Base-by-base conservation (phyloP, 179 eudicot genomes). In the Nepenthes alata region DNA sequence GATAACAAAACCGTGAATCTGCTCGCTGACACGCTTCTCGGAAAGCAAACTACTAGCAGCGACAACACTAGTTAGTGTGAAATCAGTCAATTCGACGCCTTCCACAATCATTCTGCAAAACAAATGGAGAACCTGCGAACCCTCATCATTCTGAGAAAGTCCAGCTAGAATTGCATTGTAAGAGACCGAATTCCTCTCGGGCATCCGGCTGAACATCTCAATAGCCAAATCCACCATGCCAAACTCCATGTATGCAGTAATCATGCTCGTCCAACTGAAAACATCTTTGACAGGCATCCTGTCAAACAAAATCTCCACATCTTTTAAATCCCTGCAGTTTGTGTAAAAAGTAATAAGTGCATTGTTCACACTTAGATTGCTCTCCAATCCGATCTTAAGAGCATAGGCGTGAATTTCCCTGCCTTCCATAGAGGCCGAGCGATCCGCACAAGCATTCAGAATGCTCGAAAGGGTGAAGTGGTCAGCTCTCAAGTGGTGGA, bases 121-220 rank as follows among this genome's bases (percentile, higher is more conserved):
- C 65, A 91, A 60, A 50, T 57, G 54, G 70, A 89, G 67, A 63
- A 85, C 87, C 62, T 66, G 73, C 0, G 60, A 78, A 66, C 87
- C 81, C 56, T 80, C 66, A 1, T 77, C 83, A 73, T 89, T 89
- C 63, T 55, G 77, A 80, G 89, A 86, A 68, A 70, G 83, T 68
- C 98, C 96, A 1, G 82, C 74, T 52, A 91, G 70, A 50, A 91
- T 68, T 11, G 95, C 80, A 76, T 86, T 91, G 73, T 70, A 91
- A 51, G 91, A 67, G 57, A 84, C 77, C 6, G 74, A 67, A 57
- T 83, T 89, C 74, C 71, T 89, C 70, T 74, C 83, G 0, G 91
- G 89, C 95, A 91, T 89, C 70, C 54, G 71, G 63, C 41, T 45
- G 61, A 91, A 89, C 12, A 66, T 54, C 44, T 81, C 80, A 61